Evolutionary conservation across 768 basidiomycete species (phyloP), one percentile per base, ranked within the genome.

Genomic region (Lactarius pseudohatsudake): DNA sequence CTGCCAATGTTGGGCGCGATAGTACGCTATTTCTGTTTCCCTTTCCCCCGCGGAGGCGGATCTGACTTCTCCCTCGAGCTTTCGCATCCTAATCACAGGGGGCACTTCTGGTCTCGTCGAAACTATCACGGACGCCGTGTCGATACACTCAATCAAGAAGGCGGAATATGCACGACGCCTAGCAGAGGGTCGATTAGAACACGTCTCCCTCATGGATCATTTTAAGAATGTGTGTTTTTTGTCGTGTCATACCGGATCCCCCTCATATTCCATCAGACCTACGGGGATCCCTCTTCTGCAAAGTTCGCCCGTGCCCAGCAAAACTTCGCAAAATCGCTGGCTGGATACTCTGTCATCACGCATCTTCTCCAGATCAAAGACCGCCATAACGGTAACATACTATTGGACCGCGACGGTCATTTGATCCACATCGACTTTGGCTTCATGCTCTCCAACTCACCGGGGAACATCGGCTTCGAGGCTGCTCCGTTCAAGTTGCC

Each of bases 141-240:
- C 97, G 5, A 94, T 99, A 71, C 97, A 99, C 75, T 98, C 97
- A 1, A 97, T 99, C 76, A 99, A 99, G 82, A 99, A 99, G 78
- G 91, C 94, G 3, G 96, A 97, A 75, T 98, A 98, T 76, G 96
- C 96, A 1, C 85, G 93, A 71, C 83, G 94, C 62, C 77, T 96
- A 62, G 85, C 93, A 4, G 85, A 86, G 71, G 90, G 94, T 38
- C 84, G 87, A 62, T 79, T 96, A 22, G 91, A 90, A 40, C 89
- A 95, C 74, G 96, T 97, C 57, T 92, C 92, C 2, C 75, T 99
- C 61, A 78, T 94, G 69, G 96, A 99, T 74, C 94, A 99, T 77
- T 99, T 97, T 76, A 86, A 85, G 74, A 85, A 87, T 64, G 94
- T 94, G 69, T 70, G 89, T 79, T 30, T 28, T 32, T 55, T 32